Evolutionary conservation across 352 stramenopile species (phyloP), one percentile per base, ranked within the genome.

Genomic region (Phytopythium kandeliae): DNA sequence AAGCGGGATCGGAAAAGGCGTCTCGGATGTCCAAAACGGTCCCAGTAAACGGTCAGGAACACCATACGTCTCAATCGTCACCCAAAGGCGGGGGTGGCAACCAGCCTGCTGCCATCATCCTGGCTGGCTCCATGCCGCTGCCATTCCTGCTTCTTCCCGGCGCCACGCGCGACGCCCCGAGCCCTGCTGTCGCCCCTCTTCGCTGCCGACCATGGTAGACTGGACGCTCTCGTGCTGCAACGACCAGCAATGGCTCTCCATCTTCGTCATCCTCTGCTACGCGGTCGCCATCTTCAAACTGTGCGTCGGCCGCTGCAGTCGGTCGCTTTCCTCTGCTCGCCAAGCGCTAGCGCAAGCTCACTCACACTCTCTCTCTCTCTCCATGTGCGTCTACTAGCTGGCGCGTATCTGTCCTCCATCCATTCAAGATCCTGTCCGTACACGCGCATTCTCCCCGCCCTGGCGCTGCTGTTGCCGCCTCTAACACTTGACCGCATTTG

Each of bases 251-350:
- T 87, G 81, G 48, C 65, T 86, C 41, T 86, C 78, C 45, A 92
- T 94, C 63, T 93, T 92, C 70, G 76, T 96, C 66, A 92, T 96
- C 75, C 48, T 82, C 46, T 78, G 67, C 62, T 96, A 96, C 71
- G 66, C 80, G 9, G 42, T 96, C 50, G 63, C 78, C 55, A 96
- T 96, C 65, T 88, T 94, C 57, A 94, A 94, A 59, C 69, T 94
- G 80, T 93, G 54, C 51, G 67, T 48, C n/a, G 17, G 26, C 12
- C 21, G 15, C 24, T 38, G 10, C n/a, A 34, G 17, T 10, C 24
- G 21, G 12, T 34, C 13, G 9, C 46, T 26, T 4, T 17, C 17
- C 41, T 24, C 16, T 30, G 35, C 13, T 11, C 26, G 8, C 15
- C 44, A 51, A 45, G 11, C 7, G 4, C 5, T 17, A 17, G 12